Conservation (phyloP, 176 grass and related monocot species). For the Guadua angustifolia region DNA sequence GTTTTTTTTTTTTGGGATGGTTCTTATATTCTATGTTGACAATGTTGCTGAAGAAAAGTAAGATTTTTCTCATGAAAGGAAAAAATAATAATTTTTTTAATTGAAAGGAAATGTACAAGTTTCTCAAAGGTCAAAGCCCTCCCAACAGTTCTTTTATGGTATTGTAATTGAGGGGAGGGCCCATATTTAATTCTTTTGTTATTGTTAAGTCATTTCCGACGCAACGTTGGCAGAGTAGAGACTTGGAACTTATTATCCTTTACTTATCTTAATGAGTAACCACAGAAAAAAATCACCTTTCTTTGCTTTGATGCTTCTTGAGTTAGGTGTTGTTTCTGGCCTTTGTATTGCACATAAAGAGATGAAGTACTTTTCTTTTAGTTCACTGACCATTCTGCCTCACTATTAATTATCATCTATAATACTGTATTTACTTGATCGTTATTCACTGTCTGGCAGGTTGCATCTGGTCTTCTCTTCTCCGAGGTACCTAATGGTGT, state of each 20-base stretch:
- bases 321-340: neutral
- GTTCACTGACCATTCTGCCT: slow-evolving; percentile 26
- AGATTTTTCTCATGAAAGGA: slow-evolving; percentile 31
- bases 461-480: slow-evolving; percentile 98
- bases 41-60: slow-evolving; percentile 96
- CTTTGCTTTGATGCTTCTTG: slow-evolving; percentile 31
- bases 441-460: slow-evolving; percentile 49
- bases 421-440: no score
- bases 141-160: neutral
- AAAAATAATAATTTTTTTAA: neutral
- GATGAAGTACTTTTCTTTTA: slow-evolving; percentile 11
- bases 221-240: slow-evolving; percentile 1
- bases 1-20: slow-evolving; percentile 84
- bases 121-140: neutral
- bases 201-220: neutral
- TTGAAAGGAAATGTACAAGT: slow-evolving; percentile 5
- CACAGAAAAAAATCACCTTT: neutral
- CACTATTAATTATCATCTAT: no score
- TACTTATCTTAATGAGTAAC: slow-evolving; percentile 10
- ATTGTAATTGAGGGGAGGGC: neutral
- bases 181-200: slow-evolving; percentile 21
- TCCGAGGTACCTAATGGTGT: slow-evolving; percentile 88
- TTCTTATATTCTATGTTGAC: slow-evolving; percentile 90
- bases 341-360: slow-evolving; percentile 16
- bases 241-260: slow-evolving; percentile 23